These are phyloP conservation scores for Pulicaria dysenterica DNA, from an alignment of 129 eudicot species.

Conservation along the genomic window DNA sequence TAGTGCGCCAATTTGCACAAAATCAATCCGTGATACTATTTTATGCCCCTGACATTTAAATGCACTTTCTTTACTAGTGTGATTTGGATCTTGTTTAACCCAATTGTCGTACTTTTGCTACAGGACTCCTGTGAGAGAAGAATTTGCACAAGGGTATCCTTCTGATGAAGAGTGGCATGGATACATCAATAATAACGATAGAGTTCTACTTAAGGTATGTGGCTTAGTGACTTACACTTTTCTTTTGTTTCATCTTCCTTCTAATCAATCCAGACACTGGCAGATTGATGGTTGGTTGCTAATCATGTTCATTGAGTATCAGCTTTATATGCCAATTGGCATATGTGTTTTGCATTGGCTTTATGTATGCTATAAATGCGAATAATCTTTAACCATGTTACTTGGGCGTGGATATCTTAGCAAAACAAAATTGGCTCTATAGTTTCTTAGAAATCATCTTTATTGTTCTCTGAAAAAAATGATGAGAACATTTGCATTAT, in stretches of 20 bases:
- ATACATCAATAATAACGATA: constrained; percentile 79
- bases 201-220: constrained; percentile 88
- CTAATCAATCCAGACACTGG: constrained; percentile 2
- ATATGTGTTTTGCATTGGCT: neutral
- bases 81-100: neutral
- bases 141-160: constrained; percentile 83
- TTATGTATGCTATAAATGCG: constrained; percentile 6
- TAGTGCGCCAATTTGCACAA: no score
- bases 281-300: constrained; percentile 1
- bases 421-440: neutral
- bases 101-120: constrained; percentile 23
- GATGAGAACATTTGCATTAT: neutral
- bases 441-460: no score
- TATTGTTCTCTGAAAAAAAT: no score
- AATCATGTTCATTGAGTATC: constrained; percentile 3
- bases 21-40: neutral
- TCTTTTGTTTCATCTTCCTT: neutral
- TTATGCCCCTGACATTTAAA: neutral
- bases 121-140: constrained; percentile 75
- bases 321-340: neutral
- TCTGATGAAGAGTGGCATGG: constrained; percentile 98
- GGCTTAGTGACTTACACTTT: neutral
- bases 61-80: neutral
- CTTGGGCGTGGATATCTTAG: constrained; percentile 9
- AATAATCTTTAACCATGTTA: constrained; percentile 5